Evolutionary conservation across 208 protist genomes (phyloP), one percentile per base, ranked within the genome.

Genomic region (Leishmania guyanensis): DNA sequence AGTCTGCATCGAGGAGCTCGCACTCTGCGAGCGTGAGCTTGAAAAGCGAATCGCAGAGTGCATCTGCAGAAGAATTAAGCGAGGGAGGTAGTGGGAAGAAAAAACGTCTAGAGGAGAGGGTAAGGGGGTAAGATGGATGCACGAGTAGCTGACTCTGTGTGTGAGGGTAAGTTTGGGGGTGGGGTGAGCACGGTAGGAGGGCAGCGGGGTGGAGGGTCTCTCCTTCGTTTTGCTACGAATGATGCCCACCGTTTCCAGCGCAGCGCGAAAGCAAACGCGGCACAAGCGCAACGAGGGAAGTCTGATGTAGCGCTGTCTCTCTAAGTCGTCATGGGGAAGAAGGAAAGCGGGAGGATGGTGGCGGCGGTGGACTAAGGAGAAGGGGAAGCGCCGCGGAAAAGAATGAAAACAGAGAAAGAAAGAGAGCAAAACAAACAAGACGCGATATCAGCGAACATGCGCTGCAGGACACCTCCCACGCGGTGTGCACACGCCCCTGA

Each of bases 21-120:
- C 64, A 39, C 53, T 64, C 50, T 68, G 77, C 72, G 72, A 81
- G 76, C 46, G 36, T 16, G 82, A 82, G 9, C 65, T 39, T 3
- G 82, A 82, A 33, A 86, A 86, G 4, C 82, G 82, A 58, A 86
- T 86, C 3, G 82, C 77, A 62, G 72, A 33, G 12, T 43, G 22
- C 74, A 77, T 64, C 1, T 29, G 39, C 39, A 16, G 56, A 50
- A 56, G 53, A 39, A 22, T n/a, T 50, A 74, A 20, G 39, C 17
- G 53, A 5, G 56, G 17, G 51, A 43, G 68, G 33, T 16, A 51
- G 39, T 46, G 17, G 16, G 39, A 8, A 10, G 14, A 26, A n/a
- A 26, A n/a, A 3, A n/a, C 43, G 43, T 46, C 43, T 46, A 46
- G 43, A n/a, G 56, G 56, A n/a, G 62, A 3, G n/a, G 14, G 20